A percentile compares a stretch with the other conserved stretches of the same genome.
These are phyloP conservation scores for Nicotiana benthamiana DNA, from an alignment of 257 asterid genomes.

Conservation along the genomic window DNA sequence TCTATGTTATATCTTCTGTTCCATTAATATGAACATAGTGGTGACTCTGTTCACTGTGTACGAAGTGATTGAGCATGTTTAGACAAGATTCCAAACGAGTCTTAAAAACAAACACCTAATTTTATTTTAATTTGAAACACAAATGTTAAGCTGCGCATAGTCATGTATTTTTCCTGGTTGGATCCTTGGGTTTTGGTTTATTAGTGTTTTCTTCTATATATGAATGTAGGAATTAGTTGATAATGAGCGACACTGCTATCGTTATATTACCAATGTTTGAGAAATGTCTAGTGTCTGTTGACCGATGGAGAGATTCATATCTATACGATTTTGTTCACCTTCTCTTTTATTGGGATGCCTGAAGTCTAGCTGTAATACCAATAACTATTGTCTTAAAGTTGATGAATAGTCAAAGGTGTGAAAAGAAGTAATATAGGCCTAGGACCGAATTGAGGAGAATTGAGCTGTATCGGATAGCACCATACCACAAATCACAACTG, in stretches of 20 bases:
- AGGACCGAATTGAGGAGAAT: not conserved
- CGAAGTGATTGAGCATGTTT: not conserved
- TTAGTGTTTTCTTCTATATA: not conserved
- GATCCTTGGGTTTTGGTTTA: not conserved
- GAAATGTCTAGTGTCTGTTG: not conserved
- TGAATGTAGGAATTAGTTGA: not conserved
- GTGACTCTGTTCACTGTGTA: not conserved
- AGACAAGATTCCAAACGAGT: not conserved
- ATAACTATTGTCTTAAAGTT: not conserved
- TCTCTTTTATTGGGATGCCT: not conserved
- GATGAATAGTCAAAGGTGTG: not conserved
- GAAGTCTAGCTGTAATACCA: not conserved
- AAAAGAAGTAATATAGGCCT: not conserved
- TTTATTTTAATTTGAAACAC: not conserved
- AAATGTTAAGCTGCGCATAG: not conserved
- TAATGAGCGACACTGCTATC: not conserved
- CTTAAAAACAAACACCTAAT: not conserved
- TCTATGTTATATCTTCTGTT: not conserved
- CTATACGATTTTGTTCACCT: not conserved
- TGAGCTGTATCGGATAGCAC: not conserved
- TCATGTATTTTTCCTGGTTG: not conserved
- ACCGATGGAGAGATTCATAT: not conserved
- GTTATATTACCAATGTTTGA: not conserved
- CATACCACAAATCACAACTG: not conserved
- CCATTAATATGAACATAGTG: not conserved